Percentiles rank a stretch among this genome's conserved stretches.
Conservation (phyloP, 352 stramenopile species). For the Phytophthora constricta region DNA sequence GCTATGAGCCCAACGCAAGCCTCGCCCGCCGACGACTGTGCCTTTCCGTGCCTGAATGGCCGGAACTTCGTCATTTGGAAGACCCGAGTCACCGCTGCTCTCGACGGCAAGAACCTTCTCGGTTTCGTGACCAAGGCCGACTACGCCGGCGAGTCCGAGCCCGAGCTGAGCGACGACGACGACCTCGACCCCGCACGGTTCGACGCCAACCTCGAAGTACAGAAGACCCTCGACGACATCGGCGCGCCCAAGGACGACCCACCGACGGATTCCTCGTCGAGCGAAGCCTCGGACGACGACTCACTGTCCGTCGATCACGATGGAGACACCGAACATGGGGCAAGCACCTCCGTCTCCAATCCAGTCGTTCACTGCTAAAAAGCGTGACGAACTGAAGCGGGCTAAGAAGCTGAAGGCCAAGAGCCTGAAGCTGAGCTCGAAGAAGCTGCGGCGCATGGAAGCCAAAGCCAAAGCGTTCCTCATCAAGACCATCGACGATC, state of each 20-base stretch:
- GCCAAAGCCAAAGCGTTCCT: conserved; percentile 16
- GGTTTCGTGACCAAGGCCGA: conserved; percentile 20
- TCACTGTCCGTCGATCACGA: too few species aligned
- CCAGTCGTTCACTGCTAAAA: conserved; percentile 6
- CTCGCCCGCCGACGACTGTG: not conserved
- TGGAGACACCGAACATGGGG: not conserved
- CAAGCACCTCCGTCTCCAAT: not conserved
- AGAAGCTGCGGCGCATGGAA: conserved; percentile 8
- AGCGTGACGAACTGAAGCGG: conserved; percentile 5
- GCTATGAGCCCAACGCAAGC: conserved; percentile 16
- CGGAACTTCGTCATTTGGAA: conserved; percentile 10
- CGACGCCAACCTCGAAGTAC: not conserved
- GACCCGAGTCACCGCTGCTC: conserved; percentile 16
- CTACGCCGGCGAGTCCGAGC: conserved; percentile 1
- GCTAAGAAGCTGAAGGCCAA: conserved; percentile 20
- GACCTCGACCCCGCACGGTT: not conserved
- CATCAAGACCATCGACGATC: conserved; percentile 18
- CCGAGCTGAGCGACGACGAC: conserved; percentile 6
- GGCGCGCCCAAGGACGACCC: not conserved
- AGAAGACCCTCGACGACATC: not conserved
- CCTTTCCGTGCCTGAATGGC: conserved; percentile 1
- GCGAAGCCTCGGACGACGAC: not conserved
- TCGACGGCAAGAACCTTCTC: conserved; percentile 24
- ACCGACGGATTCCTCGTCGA: not conserved
- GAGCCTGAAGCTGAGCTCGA: conserved; percentile 10